Base-by-base conservation (phyloP, 2,329 filamentous ascomycete species). In the Alternaria consortialis region DNA sequence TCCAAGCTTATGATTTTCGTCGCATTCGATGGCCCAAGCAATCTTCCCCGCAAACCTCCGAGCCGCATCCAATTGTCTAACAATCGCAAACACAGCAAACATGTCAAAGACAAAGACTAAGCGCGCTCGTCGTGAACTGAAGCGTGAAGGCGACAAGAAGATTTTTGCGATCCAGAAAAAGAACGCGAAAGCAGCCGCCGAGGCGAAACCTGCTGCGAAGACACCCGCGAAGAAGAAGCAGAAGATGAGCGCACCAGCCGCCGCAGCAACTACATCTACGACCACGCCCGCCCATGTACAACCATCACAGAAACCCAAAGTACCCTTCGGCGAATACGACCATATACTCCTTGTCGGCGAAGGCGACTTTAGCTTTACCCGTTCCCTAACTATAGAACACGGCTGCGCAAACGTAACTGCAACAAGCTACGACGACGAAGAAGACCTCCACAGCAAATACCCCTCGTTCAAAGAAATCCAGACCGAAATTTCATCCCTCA, bases 321-420 rank as follows among this genome's bases (percentile, higher is more conserved):
- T 94, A 23, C 91, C 91, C 15, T 94, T 94, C 78, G 77, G 83
- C 25, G 80, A 85, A 39, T 80, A 85, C 69, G 87, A 93, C 67
- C 81, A 85, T 69, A 92, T 94, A 64, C 87, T 95, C 7, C 86
- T 94, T 3, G 80, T 94, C 53, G 92, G 92, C 71, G 92, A 95
- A 75, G 92, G 82, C 66, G 92, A 96, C 78, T 87, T 95, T 73
- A 93, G 90, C 75, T 94, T 93, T 76, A 86, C 91, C 12, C 85
- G 85, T 29, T 89, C 87, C 2, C 83, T 94, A 2, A 83, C 90
- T 53, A 78, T 84, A 54, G 84, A 90, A 71, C 90, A 93, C 79
- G 84, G 82, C 66, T 92, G 88, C 80, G 84, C 81, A 61, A 83
- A 88, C 71, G 77, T 94, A 6, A 90, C 87, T 0, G 91, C 90